A percentile compares a stretch with the other conserved stretches of the same genome.
phyloP scores from a whole-genome alignment of 2,329 filamentous ascomycete genomes.

The Fusarium multiceps region DNA sequence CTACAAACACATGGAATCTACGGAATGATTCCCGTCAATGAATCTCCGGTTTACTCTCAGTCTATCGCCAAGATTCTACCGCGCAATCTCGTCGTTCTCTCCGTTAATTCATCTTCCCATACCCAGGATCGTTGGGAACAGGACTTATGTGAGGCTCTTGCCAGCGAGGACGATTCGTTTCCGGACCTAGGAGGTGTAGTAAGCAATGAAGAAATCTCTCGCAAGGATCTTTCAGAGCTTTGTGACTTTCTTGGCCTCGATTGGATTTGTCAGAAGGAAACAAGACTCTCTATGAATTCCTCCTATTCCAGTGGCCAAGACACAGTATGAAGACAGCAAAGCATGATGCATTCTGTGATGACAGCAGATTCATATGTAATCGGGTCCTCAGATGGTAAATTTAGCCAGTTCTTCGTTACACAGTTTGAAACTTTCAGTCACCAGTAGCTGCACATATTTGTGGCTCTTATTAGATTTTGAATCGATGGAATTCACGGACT shows the following conservation, averaged over 20 bases:
- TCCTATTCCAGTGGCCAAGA: fast-evolving
- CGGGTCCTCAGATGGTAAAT: too few relatives aligned
- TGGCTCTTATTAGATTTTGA: too few relatives aligned
- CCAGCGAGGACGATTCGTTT: neutral
- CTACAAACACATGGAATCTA: neutral
- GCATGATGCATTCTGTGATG: neutral
- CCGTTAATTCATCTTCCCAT: neutral
- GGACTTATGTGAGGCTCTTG: neutral
- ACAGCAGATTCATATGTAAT: neutral
- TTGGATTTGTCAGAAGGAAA: neutral
- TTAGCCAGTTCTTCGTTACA: too few relatives aligned
- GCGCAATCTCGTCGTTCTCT: neutral
- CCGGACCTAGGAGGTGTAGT: neutral
- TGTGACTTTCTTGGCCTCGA: neutral
- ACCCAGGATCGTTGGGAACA: neutral
- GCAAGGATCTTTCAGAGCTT: neutral
- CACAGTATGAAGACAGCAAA: neutral
- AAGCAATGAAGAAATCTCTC: neutral
- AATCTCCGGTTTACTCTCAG: neutral
- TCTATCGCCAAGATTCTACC: neutral
- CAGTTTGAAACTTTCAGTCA: too few relatives aligned
- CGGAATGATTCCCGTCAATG: neutral
- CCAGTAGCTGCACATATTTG: too few relatives aligned
- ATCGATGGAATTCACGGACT: too few relatives aligned
- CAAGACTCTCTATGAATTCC: fast-evolving